Evolutionary conservation across 495 filamentous ascomycete genomes (phyloP), one percentile per base, ranked within the genome.

Genomic region (Hypomontagnella monticulosa): DNA sequence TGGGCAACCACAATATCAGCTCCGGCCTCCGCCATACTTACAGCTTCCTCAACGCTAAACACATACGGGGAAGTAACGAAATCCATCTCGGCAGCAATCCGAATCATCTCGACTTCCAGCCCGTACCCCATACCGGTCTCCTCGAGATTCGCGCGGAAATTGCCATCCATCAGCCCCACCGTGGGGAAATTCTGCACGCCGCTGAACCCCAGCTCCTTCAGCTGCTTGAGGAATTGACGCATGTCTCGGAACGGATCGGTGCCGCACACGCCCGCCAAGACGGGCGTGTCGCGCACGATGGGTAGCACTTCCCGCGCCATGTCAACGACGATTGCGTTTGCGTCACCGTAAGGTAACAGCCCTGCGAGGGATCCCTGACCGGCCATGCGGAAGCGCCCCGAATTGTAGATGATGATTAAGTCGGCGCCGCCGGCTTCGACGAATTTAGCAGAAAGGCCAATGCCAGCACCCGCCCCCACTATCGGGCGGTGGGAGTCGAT

Each of bases 141-240:
- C 70, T 91, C 89, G 2, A 92, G 78, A 59, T 88, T 86, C 30
- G 75, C 72, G 14, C 89, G 81, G 64, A 91, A 91, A 12, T 78
- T 75, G 1, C 88, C 89, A 72, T 91, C 89, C 40, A 91, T 87
- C 6, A 91, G 74, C 0, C 88, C 88, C 4, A 91, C 88, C 1
- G 88, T 90, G 3, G 88, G 88, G 71, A 91, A 90, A 67, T 91
- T 91, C 74, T 90, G 88, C 30, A 90, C 83, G 6, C 89, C 89
- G 1, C 82, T 80, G 60, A 90, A 89, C 0, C 88, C 87, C 11
- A 89, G 66, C 4, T 75, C 78, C 40, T 81, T 78, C 38, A 91
- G 75, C 70, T 89, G 78, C 30, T 63, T 40, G 37, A 89, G 78
- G 73, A 91, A 89, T 9, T 61, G 61, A 7, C 79, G 72, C 73